Evolutionary conservation across 2,329 filamentous ascomycete species (phyloP).

Genomic region (Eutypa lata): DNA sequence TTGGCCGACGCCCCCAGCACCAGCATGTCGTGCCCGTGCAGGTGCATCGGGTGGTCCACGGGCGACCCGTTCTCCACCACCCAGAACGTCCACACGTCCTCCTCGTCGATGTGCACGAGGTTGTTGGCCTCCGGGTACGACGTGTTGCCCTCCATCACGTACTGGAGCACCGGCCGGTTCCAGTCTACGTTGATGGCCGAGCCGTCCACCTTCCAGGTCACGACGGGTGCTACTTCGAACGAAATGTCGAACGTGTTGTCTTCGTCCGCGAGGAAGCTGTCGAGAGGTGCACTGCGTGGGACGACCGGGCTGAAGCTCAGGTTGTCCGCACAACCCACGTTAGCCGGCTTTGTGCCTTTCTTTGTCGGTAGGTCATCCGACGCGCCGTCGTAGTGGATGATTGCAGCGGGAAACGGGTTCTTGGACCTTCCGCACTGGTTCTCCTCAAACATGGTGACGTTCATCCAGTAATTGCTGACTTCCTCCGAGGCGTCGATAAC

Average conservation of each 20-base stretch:
- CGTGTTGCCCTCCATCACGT: constrained; percentile 24
- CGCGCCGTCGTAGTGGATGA: constrained; percentile 15
- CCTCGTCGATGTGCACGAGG: constrained; percentile 16
- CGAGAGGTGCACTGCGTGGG: constrained; percentile 10
- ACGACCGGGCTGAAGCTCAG: constrained; percentile 16
- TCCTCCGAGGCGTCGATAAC: constrained; percentile 38
- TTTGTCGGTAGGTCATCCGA: constrained; percentile 11
- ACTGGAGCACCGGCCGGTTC: constrained; percentile 30
- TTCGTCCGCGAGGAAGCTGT: constrained; percentile 7
- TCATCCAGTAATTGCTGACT: constrained; percentile 28
- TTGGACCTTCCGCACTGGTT: constrained; percentile 13
- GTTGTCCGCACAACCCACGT: constrained; percentile 13
- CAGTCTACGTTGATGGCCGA: constrained; percentile 27
- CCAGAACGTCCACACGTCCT: constrained; percentile 25
- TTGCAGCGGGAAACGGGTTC: constrained; percentile 17
- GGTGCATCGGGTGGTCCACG: constrained; percentile 27
- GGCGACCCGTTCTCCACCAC: constrained; percentile 23
- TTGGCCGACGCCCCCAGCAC: constrained; percentile 24
- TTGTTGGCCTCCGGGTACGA: constrained; percentile 20
- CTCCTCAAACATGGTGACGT: constrained; percentile 16
- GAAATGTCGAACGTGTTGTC: constrained; percentile 14
- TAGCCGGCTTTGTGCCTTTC: constrained; percentile 8
- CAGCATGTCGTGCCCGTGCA: constrained; percentile 33
- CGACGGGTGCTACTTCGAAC: constrained; percentile 2
- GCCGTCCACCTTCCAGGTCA: constrained; percentile 17